Evolutionary conservation across 257 asterid species (phyloP).

Genomic region (Jacaranda copaia): DNA sequence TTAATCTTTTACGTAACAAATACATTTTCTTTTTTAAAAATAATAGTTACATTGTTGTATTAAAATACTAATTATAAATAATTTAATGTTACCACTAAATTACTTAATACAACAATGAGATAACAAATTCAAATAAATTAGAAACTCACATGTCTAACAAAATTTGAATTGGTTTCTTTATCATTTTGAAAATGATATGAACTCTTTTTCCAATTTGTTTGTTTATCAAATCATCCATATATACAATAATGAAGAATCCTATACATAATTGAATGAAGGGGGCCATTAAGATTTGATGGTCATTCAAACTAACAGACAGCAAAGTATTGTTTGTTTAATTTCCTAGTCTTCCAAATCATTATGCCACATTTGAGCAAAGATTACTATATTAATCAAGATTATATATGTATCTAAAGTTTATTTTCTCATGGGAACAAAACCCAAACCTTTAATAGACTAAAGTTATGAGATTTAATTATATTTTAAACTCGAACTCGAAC

Average conservation of each 20-base stretch:
- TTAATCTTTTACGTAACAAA: no score
- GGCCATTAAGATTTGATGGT: slow-evolving; percentile 17
- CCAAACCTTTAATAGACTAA: background rate
- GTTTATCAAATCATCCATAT: background rate
- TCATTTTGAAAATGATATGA: background rate
- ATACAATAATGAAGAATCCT: background rate
- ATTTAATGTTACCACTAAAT: no score
- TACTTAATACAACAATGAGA: no score
- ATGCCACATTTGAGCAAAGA: background rate
- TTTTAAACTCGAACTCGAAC: background rate
- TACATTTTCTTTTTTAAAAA: no score
- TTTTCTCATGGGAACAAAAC: background rate
- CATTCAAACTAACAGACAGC: background rate
- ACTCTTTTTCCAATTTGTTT: slow-evolving; percentile 1
- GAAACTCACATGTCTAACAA: background rate
- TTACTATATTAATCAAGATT: background rate
- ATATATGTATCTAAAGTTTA: background rate
- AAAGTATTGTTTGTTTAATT: background rate
- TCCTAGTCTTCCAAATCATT: slow-evolving; percentile 12
- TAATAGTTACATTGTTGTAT: no score
- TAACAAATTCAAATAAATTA: no score
- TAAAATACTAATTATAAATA: no score
- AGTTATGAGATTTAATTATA: background rate
- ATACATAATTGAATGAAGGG: background rate
- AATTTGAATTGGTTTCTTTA: background rate